Evolutionary conservation across 805 yeast genomes (phyloP).

Genomic region (Brettanomyces nanus): DNA sequence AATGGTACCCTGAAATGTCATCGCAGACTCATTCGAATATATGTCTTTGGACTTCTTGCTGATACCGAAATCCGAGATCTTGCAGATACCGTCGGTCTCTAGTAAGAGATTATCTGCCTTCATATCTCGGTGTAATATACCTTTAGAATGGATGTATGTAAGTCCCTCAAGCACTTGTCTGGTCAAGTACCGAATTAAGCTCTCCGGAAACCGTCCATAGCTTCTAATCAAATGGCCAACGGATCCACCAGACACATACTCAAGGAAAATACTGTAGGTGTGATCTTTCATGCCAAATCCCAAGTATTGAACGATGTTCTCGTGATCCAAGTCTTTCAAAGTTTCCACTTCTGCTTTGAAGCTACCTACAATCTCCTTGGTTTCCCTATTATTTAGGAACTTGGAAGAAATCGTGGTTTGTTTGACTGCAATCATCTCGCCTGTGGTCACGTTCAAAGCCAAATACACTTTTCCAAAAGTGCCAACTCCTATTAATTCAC

Average conservation of each 20-base stretch:
- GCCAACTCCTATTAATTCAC: slow-evolving; percentile 94
- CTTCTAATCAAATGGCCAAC: slow-evolving; percentile 78
- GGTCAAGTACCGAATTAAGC: slow-evolving; percentile 62
- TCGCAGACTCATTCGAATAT: slow-evolving; percentile 83
- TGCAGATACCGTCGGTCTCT: slow-evolving; percentile 89
- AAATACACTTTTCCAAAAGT: slow-evolving; percentile 91
- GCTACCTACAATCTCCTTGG: slow-evolving; percentile 66
- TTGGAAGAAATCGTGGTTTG: slow-evolving; percentile 67
- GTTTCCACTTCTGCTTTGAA: slow-evolving; percentile 87
- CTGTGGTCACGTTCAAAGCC: slow-evolving; percentile 90
- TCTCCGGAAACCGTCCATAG: slow-evolving; percentile 81
- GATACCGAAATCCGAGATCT: slow-evolving; percentile 94
- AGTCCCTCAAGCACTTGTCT: slow-evolving; percentile 77
- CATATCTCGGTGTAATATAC: slow-evolving; percentile 87
- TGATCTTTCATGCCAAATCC: slow-evolving; percentile 79
- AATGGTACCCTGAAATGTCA: slow-evolving; percentile 92
- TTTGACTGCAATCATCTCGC: slow-evolving; percentile 98
- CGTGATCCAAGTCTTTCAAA: slow-evolving; percentile 86
- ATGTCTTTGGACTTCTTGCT: slow-evolving; percentile 81
- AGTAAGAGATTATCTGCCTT: slow-evolving; percentile 87
- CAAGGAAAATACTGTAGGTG: slow-evolving; percentile 80
- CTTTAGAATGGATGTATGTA: slow-evolving; percentile 78
- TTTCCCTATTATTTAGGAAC: slow-evolving; percentile 34
- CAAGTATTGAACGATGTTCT: slow-evolving; percentile 89
- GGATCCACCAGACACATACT: slow-evolving; percentile 97